Conservation (phyloP, 352 stramenopile genomes). For the Globisporangium acanthophoron region DNA sequence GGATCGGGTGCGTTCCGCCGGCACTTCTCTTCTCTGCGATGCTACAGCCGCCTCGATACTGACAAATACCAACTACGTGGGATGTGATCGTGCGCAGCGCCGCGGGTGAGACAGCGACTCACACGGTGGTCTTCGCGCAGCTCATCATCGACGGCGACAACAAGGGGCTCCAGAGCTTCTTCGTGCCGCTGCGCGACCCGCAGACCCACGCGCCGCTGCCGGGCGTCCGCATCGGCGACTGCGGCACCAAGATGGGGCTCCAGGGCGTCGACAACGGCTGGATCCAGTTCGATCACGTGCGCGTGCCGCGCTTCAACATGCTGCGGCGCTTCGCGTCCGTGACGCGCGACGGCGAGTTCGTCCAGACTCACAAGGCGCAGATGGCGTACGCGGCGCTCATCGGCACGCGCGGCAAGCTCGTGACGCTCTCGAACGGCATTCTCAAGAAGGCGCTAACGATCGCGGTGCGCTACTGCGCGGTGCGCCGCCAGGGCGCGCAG, state of each 20-base stretch:
- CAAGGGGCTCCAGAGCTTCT: slow-evolving; percentile 94
- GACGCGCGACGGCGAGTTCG: slow-evolving; percentile 53
- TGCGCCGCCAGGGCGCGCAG: slow-evolving; percentile 87
- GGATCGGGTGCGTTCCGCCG: slow-evolving; percentile 64
- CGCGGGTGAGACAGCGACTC: slow-evolving; percentile 90
- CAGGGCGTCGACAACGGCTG: slow-evolving; percentile 77
- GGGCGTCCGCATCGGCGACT: slow-evolving; percentile 59
- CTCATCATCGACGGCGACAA: slow-evolving; percentile 76
- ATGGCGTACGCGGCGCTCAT: slow-evolving; percentile 75
- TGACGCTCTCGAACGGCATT: slow-evolving; percentile 62
- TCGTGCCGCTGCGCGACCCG: slow-evolving; percentile 91
- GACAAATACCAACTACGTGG: too few species aligned
- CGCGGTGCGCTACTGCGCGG: slow-evolving; percentile 91
- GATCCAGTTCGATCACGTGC: slow-evolving; percentile 71
- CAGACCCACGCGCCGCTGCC: slow-evolving; percentile 51
- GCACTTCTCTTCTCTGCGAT: too few species aligned
- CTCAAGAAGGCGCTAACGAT: slow-evolving; percentile 93
- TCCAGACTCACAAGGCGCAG: slow-evolving; percentile 54
- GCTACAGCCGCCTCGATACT: background rate
- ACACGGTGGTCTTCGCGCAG: slow-evolving; percentile 93
- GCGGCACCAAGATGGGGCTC: slow-evolving; percentile 65
- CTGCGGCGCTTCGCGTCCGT: slow-evolving; percentile 66
- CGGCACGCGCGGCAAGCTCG: slow-evolving; percentile 67
- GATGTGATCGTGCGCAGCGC: slow-evolving; percentile 23
- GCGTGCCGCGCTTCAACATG: slow-evolving; percentile 75